These are phyloP conservation scores for Penicillium goetzii DNA, from an alignment of 495 filamentous ascomycete species.

Conservation along the genomic window DNA sequence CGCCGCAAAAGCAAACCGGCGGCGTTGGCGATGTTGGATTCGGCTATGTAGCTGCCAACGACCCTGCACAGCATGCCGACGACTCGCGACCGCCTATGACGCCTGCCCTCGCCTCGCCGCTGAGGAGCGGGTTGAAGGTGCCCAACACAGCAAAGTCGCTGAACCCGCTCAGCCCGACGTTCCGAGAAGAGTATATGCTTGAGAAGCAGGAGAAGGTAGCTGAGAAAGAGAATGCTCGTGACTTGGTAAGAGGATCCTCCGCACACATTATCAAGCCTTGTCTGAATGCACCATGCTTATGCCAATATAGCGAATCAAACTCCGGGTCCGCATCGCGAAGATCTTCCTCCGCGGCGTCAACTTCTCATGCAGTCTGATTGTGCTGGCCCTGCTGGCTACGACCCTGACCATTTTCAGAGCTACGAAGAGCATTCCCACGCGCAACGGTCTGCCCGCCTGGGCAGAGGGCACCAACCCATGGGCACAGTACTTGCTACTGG, in stretches of 20 bases:
- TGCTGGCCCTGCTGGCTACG: constrained; percentile 81
- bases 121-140: constrained; percentile 84
- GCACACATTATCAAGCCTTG: neutral
- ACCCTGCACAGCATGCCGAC: constrained; percentile 54
- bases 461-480: constrained; percentile 76
- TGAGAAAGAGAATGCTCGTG: constrained; percentile 78
- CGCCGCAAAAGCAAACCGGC: constrained; percentile 54
- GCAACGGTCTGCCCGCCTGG: constrained; percentile 85
- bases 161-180: constrained; percentile 82
- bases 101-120: constrained; percentile 70
- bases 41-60: constrained; percentile 69
- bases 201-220: constrained; percentile 79
- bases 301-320: constrained; percentile 78
- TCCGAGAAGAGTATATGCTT: constrained; percentile 78
- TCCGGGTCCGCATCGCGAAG: constrained; percentile 90
- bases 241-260: constrained; percentile 67
- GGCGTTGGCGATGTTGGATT: constrained; percentile 84
- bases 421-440: constrained; percentile 69
- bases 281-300: constrained; percentile 17
- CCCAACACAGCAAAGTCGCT: constrained; percentile 74
- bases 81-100: constrained; percentile 36
- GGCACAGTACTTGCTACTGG: constrained; percentile 84
- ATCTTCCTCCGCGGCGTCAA: constrained; percentile 89
- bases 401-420: constrained; percentile 90
- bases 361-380: constrained; percentile 95